phyloP scores from a whole-genome alignment of 495 filamentous ascomycete species.

The Diplogelasinospora grovesii region DNA sequence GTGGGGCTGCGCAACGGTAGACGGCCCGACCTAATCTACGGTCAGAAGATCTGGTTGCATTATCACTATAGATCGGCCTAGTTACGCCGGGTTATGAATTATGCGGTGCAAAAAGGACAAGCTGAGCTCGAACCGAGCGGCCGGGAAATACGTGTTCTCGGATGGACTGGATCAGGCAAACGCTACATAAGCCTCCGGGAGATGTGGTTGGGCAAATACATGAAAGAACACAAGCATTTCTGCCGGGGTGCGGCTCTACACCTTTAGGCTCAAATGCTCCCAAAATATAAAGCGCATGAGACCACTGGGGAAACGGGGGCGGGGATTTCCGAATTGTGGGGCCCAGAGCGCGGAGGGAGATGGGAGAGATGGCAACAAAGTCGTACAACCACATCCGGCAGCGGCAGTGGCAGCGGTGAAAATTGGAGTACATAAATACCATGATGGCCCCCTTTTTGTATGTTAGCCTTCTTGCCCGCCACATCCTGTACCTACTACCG shows the following conservation, averaged over 20 bases:
- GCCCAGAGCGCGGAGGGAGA: too few relatives aligned
- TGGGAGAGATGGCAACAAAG: too few relatives aligned
- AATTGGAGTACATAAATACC: background rate
- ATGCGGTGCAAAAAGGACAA: background rate
- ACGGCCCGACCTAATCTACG: background rate
- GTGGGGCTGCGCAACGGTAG: background rate
- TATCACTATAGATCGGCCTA: background rate
- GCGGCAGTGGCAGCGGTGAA: background rate
- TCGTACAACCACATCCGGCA: background rate
- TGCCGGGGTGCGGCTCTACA: background rate
- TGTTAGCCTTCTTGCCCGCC: background rate
- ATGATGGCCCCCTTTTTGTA: background rate
- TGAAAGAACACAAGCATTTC: background rate
- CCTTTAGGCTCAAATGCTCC: slow-evolving; percentile 1
- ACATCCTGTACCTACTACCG: background rate
- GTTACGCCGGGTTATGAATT: background rate
- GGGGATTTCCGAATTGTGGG: too few relatives aligned
- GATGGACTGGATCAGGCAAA: slow-evolving; percentile 7
- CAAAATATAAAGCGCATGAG: too few relatives aligned
- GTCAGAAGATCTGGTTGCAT: slow-evolving; percentile 6
- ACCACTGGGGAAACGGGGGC: too few relatives aligned
- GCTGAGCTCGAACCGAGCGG: background rate
- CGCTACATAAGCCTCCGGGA: slow-evolving; percentile 8
- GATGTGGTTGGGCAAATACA: background rate
- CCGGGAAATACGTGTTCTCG: background rate